Evolutionary conservation across 805 yeast species (phyloP).

Genomic region (Monosporozyma siamensis): DNA sequence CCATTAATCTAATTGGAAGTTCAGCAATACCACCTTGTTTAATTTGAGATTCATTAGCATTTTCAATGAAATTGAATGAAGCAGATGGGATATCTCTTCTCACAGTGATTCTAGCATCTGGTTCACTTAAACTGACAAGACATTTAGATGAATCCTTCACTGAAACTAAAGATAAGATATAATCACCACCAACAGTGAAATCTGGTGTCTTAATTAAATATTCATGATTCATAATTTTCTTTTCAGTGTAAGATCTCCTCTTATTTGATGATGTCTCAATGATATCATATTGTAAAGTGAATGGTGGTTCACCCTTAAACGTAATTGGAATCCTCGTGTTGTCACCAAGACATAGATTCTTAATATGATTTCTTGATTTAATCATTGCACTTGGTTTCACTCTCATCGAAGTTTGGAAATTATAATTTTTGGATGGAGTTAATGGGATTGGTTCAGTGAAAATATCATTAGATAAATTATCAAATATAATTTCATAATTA

Average conservation of each 20-base stretch:
- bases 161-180: slow-evolving; percentile 50
- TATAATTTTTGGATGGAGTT: slow-evolving; percentile 33
- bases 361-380: slow-evolving; percentile 11
- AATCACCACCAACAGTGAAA: slow-evolving; percentile 63
- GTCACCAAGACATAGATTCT: slow-evolving; percentile 41
- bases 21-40: slow-evolving; percentile 52
- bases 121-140: slow-evolving; percentile 54
- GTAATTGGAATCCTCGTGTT: slow-evolving; percentile 41
- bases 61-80: slow-evolving; percentile 33
- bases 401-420: slow-evolving; percentile 62
- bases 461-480: slow-evolving; percentile 53
- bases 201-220: slow-evolving; percentile 45
- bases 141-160: slow-evolving; percentile 74
- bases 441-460: slow-evolving; percentile 38
- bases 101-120: slow-evolving; percentile 58
- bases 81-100: slow-evolving; percentile 61
- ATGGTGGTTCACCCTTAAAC: slow-evolving; percentile 77
- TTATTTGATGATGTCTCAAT: slow-evolving; percentile 45
- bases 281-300: slow-evolving; percentile 57
- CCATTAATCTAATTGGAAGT: slow-evolving; percentile 52
- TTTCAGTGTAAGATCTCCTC: slow-evolving; percentile 35
- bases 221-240: slow-evolving; percentile 32
- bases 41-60: slow-evolving; percentile 34
- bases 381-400: slow-evolving; percentile 53
- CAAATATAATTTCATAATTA: slow-evolving; percentile 63